These are phyloP conservation scores for Hymenoscyphus fructigenus DNA, from an alignment of 2,329 filamentous ascomycete genomes.

Conservation along the genomic window DNA sequence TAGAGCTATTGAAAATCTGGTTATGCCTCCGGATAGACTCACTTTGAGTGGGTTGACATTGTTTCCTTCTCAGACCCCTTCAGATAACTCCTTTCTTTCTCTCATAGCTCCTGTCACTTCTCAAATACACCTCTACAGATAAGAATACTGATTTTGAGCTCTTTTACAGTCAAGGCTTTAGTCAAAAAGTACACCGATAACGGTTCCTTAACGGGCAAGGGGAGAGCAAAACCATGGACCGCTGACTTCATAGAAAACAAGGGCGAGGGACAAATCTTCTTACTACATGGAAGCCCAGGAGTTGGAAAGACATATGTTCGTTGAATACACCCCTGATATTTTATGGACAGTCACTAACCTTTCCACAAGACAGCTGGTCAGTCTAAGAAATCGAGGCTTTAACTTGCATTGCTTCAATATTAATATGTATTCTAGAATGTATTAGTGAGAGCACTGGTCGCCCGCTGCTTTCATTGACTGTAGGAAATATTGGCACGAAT, in stretches of 20 bases:
- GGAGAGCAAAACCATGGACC: background rate
- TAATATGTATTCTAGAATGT: background rate
- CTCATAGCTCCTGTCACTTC: no score
- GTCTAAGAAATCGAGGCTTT: no score
- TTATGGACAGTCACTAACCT: background rate
- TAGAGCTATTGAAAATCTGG: background rate
- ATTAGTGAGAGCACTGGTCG: background rate
- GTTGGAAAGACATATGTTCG: background rate
- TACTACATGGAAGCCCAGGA: background rate
- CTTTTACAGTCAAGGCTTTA: background rate
- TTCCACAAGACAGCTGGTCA: background rate
- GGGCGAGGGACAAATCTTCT: background rate
- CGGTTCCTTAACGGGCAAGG: background rate
- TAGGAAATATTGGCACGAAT: background rate
- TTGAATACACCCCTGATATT: background rate
- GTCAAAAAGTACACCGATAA: background rate
- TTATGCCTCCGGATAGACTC: background rate
- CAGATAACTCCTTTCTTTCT: no score
- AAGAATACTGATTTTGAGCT: no score
- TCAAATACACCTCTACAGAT: no score
- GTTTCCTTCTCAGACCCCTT: no score
- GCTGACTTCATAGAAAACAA: background rate
- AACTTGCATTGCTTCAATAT: no score
- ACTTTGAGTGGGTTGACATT: no score
- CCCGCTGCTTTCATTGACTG: background rate